Evolutionary conservation across 2,329 filamentous ascomycete species (phyloP), one percentile per base, ranked within the genome.

Genomic region (Trichoderma atrobrunneum): DNA sequence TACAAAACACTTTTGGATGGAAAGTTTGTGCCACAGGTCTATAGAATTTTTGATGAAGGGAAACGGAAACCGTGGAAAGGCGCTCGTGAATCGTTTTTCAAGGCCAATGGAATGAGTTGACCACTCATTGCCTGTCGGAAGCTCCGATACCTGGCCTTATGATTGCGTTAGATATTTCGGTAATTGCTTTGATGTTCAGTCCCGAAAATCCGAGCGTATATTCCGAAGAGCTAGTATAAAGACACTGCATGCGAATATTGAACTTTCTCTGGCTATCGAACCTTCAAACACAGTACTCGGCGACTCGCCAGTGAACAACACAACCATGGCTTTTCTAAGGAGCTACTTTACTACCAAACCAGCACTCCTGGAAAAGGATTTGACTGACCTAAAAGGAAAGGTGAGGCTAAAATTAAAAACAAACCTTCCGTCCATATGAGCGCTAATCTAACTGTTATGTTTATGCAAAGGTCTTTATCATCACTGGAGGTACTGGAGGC

Each of bases 1-100:
- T 83, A 81, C 72, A 76, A 76, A 18, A 72, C 83, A 68, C 75
- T 82, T 60, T 74, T 77, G 73, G 75, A 77, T 61, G 75, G 76
- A 5, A 73, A 73, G 26, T 72, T 73, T 21, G 73, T 74, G 5
- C 64, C 75, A n/a, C 73, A 75, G 4, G 69, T 73, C 8, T 77
- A 74, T 72, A 72, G 75, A 30, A 54, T 76, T 14, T 76, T 76
- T 34, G 54, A 68, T 24, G 74, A 73, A 12, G 65, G 71, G n/a
- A 76, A 75, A 65, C 70, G 75, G 26, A 76, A 67, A 68, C 30
- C 56, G 6, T 76, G 75, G 75, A 67, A 73, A 24, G 72, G 72
- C 14, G 75, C 75, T 28, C 48, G 61, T 7, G 61, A 68, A 12
- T 43, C 51, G 24, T 36, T 68, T 14, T 8, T 68, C 4, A 59